phyloP scores from a whole-genome alignment of 192 early-diverging fungal species.

The Rhizophagus clarus region DNA sequence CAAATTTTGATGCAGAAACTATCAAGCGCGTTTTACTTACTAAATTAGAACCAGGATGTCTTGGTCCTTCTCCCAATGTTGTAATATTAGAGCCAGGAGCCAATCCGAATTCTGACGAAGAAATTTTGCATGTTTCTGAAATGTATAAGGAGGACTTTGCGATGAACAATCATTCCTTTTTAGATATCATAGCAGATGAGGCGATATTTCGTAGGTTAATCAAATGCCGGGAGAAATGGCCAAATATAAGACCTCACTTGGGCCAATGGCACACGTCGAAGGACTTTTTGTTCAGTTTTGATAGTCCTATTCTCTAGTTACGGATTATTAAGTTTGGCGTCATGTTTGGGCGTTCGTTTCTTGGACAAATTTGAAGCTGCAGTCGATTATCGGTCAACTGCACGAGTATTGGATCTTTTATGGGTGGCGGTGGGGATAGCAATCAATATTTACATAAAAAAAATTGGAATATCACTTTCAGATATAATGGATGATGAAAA shows the following conservation, averaged over 20 bases:
- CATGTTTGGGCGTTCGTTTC: background rate
- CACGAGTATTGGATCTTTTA: conserved; percentile 6
- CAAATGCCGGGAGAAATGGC: background rate
- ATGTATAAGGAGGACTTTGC: too few species aligned
- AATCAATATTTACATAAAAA: background rate
- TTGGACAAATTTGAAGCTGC: conserved; percentile 25
- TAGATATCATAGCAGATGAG: conserved; percentile 4
- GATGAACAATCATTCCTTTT: background rate
- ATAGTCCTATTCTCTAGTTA: background rate
- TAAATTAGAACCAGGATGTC: too few species aligned
- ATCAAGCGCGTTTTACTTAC: background rate
- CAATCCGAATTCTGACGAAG: too few species aligned
- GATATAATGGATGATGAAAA: too few species aligned
- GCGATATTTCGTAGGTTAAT: background rate
- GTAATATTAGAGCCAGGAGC: too few species aligned
- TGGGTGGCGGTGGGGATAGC: conserved; percentile 2
- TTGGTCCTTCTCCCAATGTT: too few species aligned
- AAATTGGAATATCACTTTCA: too few species aligned
- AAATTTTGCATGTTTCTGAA: too few species aligned
- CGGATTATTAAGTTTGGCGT: background rate
- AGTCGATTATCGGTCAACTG: background rate
- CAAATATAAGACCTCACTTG: background rate
- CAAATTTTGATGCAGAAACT: background rate
- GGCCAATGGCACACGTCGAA: conserved; percentile 1
- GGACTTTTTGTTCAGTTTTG: background rate